A percentile compares a stretch with the other conserved stretches of the same genome.
Evolutionary conservation across 2,329 filamentous ascomycete genomes (phyloP).

Genomic region (Cladophialophora chaetospira): DNA sequence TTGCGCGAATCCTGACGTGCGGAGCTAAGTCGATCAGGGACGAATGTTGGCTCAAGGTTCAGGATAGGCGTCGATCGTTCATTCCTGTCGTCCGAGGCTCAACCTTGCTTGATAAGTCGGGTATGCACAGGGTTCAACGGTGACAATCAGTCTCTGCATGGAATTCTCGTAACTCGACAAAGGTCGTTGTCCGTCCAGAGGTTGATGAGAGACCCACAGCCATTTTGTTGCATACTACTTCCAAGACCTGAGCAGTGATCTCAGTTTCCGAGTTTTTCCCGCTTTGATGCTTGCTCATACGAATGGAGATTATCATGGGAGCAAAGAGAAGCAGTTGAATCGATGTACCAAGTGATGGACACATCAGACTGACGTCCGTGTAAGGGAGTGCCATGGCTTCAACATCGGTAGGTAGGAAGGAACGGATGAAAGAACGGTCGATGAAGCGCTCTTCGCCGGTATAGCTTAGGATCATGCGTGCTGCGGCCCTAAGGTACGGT

Average conservation of each 20-base stretch:
- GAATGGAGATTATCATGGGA: not conserved
- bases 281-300: not conserved
- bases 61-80: not conserved
- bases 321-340: not conserved
- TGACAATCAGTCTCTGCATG: not conserved
- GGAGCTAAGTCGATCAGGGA: not conserved
- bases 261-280: not conserved
- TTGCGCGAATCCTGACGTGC: not conserved
- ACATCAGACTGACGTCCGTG: not conserved
- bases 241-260: not conserved
- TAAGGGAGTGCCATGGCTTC: not conserved
- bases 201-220: not conserved
- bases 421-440: not conserved
- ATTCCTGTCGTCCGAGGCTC: not conserved
- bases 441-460: not conserved
- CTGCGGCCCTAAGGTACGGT: constrained; percentile 5
- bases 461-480: not conserved
- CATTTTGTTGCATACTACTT: no score
- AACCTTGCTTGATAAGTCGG: not conserved
- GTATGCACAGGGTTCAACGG: not conserved
- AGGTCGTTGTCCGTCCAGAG: not conserved
- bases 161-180: no score
- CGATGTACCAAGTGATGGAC: not conserved
- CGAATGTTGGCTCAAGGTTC: not conserved
- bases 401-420: not conserved